Evolutionary conservation across 2,329 filamentous ascomycete genomes (phyloP).

Genomic region (Colletotrichum godetiae): DNA sequence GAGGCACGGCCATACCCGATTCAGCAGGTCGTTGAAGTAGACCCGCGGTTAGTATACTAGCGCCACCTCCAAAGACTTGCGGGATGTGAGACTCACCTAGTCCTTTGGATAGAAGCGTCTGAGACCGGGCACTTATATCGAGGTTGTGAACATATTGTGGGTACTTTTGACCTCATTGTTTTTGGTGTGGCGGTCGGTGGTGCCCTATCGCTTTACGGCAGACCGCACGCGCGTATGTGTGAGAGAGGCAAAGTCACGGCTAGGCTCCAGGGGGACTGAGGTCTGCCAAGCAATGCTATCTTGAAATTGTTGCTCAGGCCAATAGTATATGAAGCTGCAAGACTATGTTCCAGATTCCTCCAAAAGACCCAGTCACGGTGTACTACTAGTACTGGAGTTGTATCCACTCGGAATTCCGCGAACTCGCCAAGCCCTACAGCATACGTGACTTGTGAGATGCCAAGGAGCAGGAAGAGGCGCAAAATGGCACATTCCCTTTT

Average conservation of each 20-base stretch:
- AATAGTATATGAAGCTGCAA: not conserved
- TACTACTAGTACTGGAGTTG: too few species aligned
- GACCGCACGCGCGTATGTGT: too few species aligned
- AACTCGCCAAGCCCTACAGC: not conserved
- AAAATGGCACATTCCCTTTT: not conserved
- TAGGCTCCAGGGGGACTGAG: too few species aligned
- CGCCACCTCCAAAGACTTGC: not conserved
- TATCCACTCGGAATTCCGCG: not conserved
- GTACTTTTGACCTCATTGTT: not conserved
- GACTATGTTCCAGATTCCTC: not conserved
- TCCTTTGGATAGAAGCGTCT: not conserved
- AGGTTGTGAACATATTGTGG: not conserved
- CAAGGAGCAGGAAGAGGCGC: not conserved
- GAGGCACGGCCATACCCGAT: not conserved
- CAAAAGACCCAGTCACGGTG: not conserved
- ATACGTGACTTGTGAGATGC: not conserved
- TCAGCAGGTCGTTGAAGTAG: constrained; percentile 1
- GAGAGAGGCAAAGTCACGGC: too few species aligned
- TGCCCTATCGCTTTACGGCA: not conserved
- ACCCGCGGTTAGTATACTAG: not conserved
- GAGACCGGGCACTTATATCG: not conserved
- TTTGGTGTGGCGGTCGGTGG: not conserved
- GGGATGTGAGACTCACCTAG: not conserved
- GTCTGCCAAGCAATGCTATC: not conserved
- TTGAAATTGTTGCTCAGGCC: not conserved